Conservation (phyloP, 2,329 filamentous ascomycete genomes). For the Keithomyces neogunnii region DNA sequence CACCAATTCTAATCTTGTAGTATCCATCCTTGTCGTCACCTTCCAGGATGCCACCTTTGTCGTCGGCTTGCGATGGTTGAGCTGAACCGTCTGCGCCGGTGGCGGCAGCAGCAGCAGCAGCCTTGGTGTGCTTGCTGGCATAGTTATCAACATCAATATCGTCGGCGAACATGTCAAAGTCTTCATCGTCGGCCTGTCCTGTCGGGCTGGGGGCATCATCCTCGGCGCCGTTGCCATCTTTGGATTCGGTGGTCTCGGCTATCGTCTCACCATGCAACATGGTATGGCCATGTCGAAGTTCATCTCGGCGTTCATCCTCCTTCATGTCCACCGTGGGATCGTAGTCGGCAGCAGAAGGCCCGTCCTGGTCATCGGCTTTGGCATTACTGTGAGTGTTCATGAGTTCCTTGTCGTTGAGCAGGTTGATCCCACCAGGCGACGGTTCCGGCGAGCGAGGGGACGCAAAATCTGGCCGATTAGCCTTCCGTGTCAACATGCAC, state of each 20-base stretch:
- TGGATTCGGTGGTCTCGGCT: slow-evolving; percentile 5
- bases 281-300: slow-evolving; percentile 51
- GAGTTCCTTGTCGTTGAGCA: slow-evolving; percentile 59
- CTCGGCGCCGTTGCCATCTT: neutral
- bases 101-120: slow-evolving; percentile 17
- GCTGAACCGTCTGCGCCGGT: slow-evolving; percentile 38
- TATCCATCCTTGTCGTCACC: slow-evolving; percentile 94
- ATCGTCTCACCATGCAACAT: slow-evolving; percentile 37
- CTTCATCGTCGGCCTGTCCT: slow-evolving; percentile 59
- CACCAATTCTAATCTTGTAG: slow-evolving; percentile 89
- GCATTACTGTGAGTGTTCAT: slow-evolving; percentile 48
- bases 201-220: slow-evolving; percentile 19
- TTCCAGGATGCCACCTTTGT: slow-evolving; percentile 73
- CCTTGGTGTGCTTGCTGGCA: slow-evolving; percentile 39
- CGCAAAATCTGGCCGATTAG: slow-evolving; percentile 24
- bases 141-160: slow-evolving; percentile 63
- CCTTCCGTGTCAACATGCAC: neutral
- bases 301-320: slow-evolving; percentile 68
- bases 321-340: slow-evolving; percentile 84
- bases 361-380: slow-evolving; percentile 47
- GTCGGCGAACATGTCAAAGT: slow-evolving; percentile 85
- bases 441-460: slow-evolving; percentile 36
- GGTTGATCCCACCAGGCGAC: slow-evolving; percentile 50
- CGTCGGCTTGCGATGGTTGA: slow-evolving; percentile 46
- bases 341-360: slow-evolving; percentile 87